Evolutionary conservation across 805 yeast species (phyloP), one percentile per base, ranked within the genome.

Genomic region (Sugiyamaella smithiae): DNA sequence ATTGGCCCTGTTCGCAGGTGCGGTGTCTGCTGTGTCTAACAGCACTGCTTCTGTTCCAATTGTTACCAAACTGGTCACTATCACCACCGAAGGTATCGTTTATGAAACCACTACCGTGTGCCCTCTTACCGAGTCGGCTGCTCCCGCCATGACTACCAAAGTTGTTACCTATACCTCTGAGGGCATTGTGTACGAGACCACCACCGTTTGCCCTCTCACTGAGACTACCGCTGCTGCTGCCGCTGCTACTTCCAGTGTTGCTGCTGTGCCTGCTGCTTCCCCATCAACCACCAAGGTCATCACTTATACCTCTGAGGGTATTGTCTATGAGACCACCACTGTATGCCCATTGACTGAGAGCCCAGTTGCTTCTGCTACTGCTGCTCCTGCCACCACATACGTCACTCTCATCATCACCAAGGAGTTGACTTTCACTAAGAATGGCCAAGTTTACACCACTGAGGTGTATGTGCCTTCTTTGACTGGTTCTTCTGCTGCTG

Each of bases 311-410:
- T 33, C 29, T n/a, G 44, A 29, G 35, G 37, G 47, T 22, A 25
- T 26, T 9, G 53, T 52, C 41, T 46, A 45, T 31, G 45, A 22
- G 25, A 52, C 53, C 28, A 46, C 48, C 24, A 48, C 52, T 26
- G 49, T 51, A 9, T 52, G 56, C 44, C 56, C 56, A 16, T 29
- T 52, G 46, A 45, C 52, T 29, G 48, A 42, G 23, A 17, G 44
- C 25, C 17, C 23, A 12, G 32, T 41, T 29, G 24, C 26, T 35
- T 8, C 40, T 16, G 23, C 48, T 33, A 12, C 20, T 11, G 41
- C 46, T 14, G 25, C 45, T 28, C 40, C 35, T 25, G 36, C 45
- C 14, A 41, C 45, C 22, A 41, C 37, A 14, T 17, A 26, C 22
- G 37, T 41, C 9, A 43, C 46, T 17, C 28, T 43, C 19, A 29